A percentile compares a stretch with the other conserved stretches of the same genome.
Conservation (phyloP, 2,329 filamentous ascomycete genomes). For the Talaromyces sp. region DNA sequence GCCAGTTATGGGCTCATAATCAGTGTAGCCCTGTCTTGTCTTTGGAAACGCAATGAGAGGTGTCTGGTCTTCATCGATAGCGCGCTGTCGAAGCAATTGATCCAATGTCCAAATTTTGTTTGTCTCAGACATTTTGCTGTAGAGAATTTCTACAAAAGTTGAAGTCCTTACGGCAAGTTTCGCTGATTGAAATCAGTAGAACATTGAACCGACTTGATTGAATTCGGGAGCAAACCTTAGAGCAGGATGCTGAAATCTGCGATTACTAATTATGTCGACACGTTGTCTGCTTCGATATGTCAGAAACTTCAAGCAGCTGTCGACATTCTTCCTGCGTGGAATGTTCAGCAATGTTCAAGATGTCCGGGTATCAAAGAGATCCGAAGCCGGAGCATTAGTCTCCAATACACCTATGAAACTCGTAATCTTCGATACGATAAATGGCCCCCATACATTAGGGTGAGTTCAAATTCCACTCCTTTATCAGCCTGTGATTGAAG, state of each 20-base stretch:
- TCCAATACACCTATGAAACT: too few species aligned
- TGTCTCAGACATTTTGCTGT: slow-evolving; percentile 4
- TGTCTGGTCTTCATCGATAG: slow-evolving; percentile 10
- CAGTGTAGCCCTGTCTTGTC: slow-evolving; percentile 1
- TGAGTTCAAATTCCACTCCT: background rate
- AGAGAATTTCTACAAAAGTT: slow-evolving; percentile 4
- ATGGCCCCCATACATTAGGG: slow-evolving; percentile 4
- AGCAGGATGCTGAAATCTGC: slow-evolving; percentile 1
- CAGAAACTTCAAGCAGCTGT: background rate
- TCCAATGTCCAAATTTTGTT: slow-evolving; percentile 7
- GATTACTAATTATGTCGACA: slow-evolving; percentile 8
- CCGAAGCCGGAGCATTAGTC: too few species aligned
- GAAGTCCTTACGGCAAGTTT: slow-evolving; percentile 4
- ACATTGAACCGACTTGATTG: background rate
- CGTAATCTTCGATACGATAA: background rate
- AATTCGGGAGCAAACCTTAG: background rate
- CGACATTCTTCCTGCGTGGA: too few species aligned
- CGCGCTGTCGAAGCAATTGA: slow-evolving; percentile 8
- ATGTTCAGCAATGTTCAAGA: too few species aligned
- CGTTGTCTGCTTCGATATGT: background rate
- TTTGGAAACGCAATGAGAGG: slow-evolving; percentile 6
- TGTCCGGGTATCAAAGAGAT: too few species aligned
- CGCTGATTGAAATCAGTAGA: slow-evolving; percentile 3
- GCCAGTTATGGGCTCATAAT: slow-evolving; percentile 5
- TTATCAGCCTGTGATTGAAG: background rate